Base-by-base conservation (phyloP, 1,284 basidiomycete genomes). In the Volvariella volvacea region DNA sequence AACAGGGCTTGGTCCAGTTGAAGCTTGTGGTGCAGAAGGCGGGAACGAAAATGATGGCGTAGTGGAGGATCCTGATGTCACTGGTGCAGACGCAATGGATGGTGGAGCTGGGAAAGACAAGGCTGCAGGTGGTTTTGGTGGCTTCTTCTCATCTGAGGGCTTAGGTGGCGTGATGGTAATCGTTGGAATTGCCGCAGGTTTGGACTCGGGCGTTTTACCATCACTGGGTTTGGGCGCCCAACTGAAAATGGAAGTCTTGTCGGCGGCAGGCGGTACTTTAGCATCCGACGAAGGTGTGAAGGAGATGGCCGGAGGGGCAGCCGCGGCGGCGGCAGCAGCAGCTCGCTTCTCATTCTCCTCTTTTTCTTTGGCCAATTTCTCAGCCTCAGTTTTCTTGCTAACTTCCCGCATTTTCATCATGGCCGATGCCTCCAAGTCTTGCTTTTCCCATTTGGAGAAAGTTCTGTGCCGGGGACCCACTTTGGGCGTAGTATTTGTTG, bases 391-490 rank as follows among this genome's bases (percentile, higher is more conserved):
- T 52, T 70, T 71, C 40, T 66, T 62, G 45, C 67, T 67, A 31
- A 72, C 71, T 44, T 75, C 71, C 37, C 81, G 66, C 54, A 85
- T 71, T 52, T 70, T 77, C 54, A 74, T 71, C 73, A 88, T 80
- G n/a, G 84, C 81, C 41, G 76, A 74, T 3, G 85, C 86, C 52
- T 88, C 85, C 30, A 85, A 58, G 53, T 88, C 85, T 57, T 88
- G 85, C 50, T 87, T 88, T 60, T 88, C 86, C 82, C 83, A 86
- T 59, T 85, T 87, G 1, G 83, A 83, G 51, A 78, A 82, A 4
- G 71, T 71, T 50, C 73, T 72, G 14, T 67, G 66, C 22, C 70
- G 62, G 39, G 72, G 61, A 46, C 58, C 63, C n/a, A n/a, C n/a
- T n/a, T n/a, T n/a, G 34, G 34, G 34, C 14, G 4, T 36, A 12